Percentiles rank a stretch among this genome's conserved stretches.
phyloP scores from a whole-genome alignment of 495 filamentous ascomycete species.

The Penicillium chermesinum region DNA sequence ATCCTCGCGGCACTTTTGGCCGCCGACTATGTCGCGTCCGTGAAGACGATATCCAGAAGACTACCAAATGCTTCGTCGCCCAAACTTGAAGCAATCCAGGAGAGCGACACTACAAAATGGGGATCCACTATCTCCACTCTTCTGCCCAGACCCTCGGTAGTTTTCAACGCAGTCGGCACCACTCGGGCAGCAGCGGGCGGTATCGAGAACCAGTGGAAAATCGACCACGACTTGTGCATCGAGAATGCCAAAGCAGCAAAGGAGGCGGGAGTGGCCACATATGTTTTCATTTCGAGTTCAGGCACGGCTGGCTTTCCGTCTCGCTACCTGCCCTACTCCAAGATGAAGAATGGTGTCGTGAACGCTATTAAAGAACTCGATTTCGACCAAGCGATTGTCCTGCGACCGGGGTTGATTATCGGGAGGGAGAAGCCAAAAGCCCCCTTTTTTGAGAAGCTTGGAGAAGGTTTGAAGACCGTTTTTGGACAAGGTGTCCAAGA shows the following conservation, averaged over 20 bases:
- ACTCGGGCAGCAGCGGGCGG: constrained; percentile 41
- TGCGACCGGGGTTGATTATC: constrained; percentile 37
- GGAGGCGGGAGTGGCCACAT: constrained; percentile 43
- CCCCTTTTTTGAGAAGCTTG: constrained; percentile 22
- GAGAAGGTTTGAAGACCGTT: constrained; percentile 20
- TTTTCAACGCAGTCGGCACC: constrained; percentile 47
- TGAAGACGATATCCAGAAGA: constrained; percentile 57
- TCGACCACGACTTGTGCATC: constrained; percentile 46
- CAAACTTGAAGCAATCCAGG: constrained; percentile 40
- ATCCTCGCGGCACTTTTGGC: constrained; percentile 53
- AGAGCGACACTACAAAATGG: constrained; percentile 34
- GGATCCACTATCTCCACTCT: constrained; percentile 25
- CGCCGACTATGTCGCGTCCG: constrained; percentile 32
- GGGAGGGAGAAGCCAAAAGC: constrained; percentile 29
- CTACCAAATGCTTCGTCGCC: constrained; percentile 38
- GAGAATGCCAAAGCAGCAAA: constrained; percentile 46
- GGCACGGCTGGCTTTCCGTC: constrained; percentile 27
- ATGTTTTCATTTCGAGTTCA: constrained; percentile 44
- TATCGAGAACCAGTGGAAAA: constrained; percentile 44
- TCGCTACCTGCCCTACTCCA: constrained; percentile 28
- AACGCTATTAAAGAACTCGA: constrained; percentile 34
- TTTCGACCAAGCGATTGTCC: constrained; percentile 35
- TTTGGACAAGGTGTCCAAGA: constrained; percentile 29
- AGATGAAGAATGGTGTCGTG: constrained; percentile 39
- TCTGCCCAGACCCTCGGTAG: constrained; percentile 32